Evolutionary conservation across 2,329 filamentous ascomycete genomes (phyloP), one percentile per base, ranked within the genome.

Genomic region (Alternaria incomplexa): DNA sequence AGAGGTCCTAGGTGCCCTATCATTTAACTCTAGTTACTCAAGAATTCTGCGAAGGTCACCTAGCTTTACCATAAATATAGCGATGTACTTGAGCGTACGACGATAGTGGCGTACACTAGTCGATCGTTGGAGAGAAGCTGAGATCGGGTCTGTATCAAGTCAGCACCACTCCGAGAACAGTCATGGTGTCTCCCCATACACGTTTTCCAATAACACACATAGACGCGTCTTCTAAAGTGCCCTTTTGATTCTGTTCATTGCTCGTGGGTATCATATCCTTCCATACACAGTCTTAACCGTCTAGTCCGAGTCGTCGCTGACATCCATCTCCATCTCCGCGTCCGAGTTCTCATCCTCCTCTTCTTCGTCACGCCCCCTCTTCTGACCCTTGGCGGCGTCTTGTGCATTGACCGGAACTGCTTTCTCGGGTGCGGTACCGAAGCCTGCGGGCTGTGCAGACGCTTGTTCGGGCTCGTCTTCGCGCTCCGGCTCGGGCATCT

Each of bases 231-330:
- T 48, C 25, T 50, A 32, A 44, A 32, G 48, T 48, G 55, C 53
- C 28, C 58, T 23, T 20, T 17, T 28, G 47, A 46, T 51, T 46
- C 45, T 48, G 15, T 59, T 56, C 56, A 50, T 56, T 62, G 55
- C 52, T 64, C 55, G 51, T 67, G 67, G 66, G 67, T 70, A 70
- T 67, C 66, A 61, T 61, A 32, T 62, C 55, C 45, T 36, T 56
- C 46, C 45, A 52, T 46, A 23, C 28, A 30, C 51, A 15, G 2
- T 51, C 26, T 22, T 30, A 3, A 9, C n/a, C 12, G 26, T 60
- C 65, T 63, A 75, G 46, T 75, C 73, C 70, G 85, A 87, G 75
- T 95, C 91, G 74, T 93, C 91, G 62, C 89, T 91, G 72, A 93
- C 90, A 68, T 91, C 86, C 86, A 88, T 88, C 22, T 84, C 83